These are phyloP conservation scores for Arbutus unedo DNA, from an alignment of 148 eudicot genomes.

Conservation along the genomic window DNA sequence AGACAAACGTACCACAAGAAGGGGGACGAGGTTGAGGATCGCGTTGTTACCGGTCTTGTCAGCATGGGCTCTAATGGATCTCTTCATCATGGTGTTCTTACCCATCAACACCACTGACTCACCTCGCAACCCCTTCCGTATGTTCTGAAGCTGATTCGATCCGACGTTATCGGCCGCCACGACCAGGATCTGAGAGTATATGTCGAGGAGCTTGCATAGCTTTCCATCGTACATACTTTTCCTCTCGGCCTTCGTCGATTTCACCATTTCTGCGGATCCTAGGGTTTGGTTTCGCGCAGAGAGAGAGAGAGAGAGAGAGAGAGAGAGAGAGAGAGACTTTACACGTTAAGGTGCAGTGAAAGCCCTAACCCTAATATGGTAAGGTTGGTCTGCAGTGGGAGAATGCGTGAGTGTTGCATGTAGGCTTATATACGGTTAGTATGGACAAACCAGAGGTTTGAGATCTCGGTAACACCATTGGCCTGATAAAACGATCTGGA, in stretches of 20 bases:
- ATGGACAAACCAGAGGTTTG: background rate
- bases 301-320: background rate
- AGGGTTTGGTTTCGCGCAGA: background rate
- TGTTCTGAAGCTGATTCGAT: constrained; percentile 39
- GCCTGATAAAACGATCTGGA: background rate
- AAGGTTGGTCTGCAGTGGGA: constrained; percentile 1
- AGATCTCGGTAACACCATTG: background rate
- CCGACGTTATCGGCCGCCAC: constrained; percentile 44
- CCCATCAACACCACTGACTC: constrained; percentile 47
- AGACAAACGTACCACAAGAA: constrained; percentile 31
- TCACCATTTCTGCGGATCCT: constrained; percentile 21
- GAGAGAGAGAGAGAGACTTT: background rate
- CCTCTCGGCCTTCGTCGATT: constrained; percentile 33
- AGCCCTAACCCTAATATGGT: constrained; percentile 4
- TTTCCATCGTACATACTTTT: constrained; percentile 36
- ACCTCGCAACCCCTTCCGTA: constrained; percentile 34
- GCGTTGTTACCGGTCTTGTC: constrained; percentile 36
- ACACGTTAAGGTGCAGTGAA: background rate
- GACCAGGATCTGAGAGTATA: constrained; percentile 35
- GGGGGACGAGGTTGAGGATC: constrained; percentile 31
- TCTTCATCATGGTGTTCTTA: constrained; percentile 49
- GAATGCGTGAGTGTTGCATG: constrained; percentile 6
- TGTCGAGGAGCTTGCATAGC: constrained; percentile 35
- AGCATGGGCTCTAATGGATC: constrained; percentile 34
- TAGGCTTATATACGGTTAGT: background rate